Percentiles rank a stretch among this genome's conserved stretches.
Evolutionary conservation across 2,329 filamentous ascomycete genomes (phyloP).

Genomic region (Fusarium stilboides): DNA sequence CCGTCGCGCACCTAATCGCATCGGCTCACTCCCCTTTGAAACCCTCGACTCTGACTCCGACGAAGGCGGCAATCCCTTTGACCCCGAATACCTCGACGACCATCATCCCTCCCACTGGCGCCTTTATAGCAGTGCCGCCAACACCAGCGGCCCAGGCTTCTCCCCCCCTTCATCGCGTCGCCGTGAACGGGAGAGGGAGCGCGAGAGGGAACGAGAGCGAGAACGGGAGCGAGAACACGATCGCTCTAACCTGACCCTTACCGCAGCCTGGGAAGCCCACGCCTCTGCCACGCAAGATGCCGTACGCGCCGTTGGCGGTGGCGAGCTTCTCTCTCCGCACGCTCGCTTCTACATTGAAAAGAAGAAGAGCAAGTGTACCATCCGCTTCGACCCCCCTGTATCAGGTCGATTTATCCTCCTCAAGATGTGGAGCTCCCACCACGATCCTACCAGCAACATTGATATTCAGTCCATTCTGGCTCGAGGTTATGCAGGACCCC

Average conservation of each 20-base stretch:
- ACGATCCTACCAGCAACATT: constrained; percentile 78
- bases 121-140: constrained; percentile 40
- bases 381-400: constrained; percentile 86
- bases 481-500: constrained; percentile 86
- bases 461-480: constrained; percentile 90
- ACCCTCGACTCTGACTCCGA: constrained; percentile 59
- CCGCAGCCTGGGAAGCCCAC: constrained; percentile 62
- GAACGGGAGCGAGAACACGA: constrained; percentile 39
- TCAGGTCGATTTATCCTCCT: constrained; percentile 87
- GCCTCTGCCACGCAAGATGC: constrained; percentile 71
- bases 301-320: constrained; percentile 69
- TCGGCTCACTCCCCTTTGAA: constrained; percentile 70
- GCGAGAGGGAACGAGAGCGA: constrained; percentile 33
- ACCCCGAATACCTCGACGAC: constrained; percentile 50
- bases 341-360: constrained; percentile 88
- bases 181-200: constrained; percentile 39
- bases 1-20: constrained; percentile 65
- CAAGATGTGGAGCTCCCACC: constrained; percentile 89
- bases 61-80: constrained; percentile 49
- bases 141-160: constrained; percentile 31
- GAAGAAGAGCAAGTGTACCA: constrained; percentile 86
- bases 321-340: constrained; percentile 77
- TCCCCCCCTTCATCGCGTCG: constrained; percentile 31
- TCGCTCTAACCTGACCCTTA: constrained; percentile 47
- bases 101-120: constrained; percentile 47